Evolutionary conservation across 1,284 basidiomycete species (phyloP).

Genomic region (Leccinum subrobustum): DNA sequence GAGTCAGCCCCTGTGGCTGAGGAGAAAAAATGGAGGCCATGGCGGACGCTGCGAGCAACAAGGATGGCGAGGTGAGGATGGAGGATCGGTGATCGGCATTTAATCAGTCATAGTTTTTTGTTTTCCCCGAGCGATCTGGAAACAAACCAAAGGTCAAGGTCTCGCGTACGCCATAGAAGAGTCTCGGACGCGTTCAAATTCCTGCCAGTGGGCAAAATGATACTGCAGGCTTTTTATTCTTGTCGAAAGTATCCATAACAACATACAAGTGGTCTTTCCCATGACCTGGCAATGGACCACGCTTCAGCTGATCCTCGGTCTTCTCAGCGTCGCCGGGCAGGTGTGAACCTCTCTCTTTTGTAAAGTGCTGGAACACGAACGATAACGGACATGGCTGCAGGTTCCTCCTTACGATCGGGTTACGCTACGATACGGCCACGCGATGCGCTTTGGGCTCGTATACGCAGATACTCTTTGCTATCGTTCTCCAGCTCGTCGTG

Average conservation of each 20-base stretch:
- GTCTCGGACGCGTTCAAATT: background rate
- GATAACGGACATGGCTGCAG: background rate
- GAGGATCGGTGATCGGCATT: conserved; percentile 35
- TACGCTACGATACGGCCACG: conserved; percentile 30
- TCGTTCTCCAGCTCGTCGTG: conserved; percentile 12
- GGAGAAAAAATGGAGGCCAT: conserved; percentile 17
- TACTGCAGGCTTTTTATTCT: background rate
- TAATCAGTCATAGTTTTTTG: background rate
- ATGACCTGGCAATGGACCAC: conserved; percentile 38
- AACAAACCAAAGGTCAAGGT: background rate
- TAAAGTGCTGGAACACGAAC: background rate
- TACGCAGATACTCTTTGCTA: conserved; percentile 19
- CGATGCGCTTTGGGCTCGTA: conserved; percentile 19
- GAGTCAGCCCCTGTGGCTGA: conserved; percentile 10
- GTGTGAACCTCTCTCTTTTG: conserved; percentile 12
- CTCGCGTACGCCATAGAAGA: too few relatives aligned
- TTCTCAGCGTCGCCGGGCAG: conserved; percentile 51
- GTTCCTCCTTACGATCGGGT: conserved; percentile 11
- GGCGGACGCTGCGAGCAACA: conserved; percentile 7
- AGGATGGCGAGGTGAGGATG: conserved; percentile 54
- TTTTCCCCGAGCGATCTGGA: background rate
- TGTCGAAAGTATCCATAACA: background rate
- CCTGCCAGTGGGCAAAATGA: background rate
- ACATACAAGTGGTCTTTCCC: conserved; percentile 35
- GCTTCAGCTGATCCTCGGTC: conserved; percentile 36